Conservation (phyloP, 108 stramenopile genomes). For the Mediolabrus comicus region DNA sequence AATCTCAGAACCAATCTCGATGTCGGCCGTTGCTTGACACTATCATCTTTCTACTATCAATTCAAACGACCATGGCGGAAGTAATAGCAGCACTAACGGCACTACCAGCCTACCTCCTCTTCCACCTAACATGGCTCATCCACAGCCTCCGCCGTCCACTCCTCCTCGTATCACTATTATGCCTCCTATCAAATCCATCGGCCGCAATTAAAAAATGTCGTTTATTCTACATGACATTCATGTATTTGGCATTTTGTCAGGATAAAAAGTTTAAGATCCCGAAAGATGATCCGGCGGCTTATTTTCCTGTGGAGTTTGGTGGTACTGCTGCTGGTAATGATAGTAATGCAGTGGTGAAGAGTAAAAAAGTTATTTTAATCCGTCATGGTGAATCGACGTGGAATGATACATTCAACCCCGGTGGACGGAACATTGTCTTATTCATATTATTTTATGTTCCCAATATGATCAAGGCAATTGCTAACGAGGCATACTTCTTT, state of each 20-base stretch:
- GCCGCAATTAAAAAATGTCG: constrained; percentile 64
- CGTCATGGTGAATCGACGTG: constrained; percentile 88
- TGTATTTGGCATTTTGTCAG: constrained; percentile 65
- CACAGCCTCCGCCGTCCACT: constrained; percentile 61
- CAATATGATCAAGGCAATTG: constrained; percentile 57
- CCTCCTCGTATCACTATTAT: constrained; percentile 55
- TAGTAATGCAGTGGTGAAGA: constrained; percentile 41
- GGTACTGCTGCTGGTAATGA: constrained; percentile 1
- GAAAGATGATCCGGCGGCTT: constrained; percentile 49
- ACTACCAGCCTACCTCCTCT: constrained; percentile 48
- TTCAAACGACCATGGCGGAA: constrained; percentile 27
- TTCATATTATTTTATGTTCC: constrained; percentile 77
- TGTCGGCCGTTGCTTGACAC: too few relatives aligned
- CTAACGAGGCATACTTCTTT: constrained; percentile 68
- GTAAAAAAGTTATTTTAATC: constrained; percentile 78
- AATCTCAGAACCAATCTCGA: too few relatives aligned
- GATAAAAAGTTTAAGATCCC: constrained; percentile 80
- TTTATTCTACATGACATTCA: constrained; percentile 51
- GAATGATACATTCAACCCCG: constrained; percentile 92
- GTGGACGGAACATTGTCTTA: constrained; percentile 58
- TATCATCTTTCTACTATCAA: too few relatives aligned
- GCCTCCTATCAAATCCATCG: constrained; percentile 53
- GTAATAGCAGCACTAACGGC: constrained; percentile 31
- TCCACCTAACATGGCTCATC: constrained; percentile 54
- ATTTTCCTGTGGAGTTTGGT: constrained; percentile 48